phyloP scores from a whole-genome alignment of 1,284 basidiomycete species.

The Cutaneotrichosporon dermatis region DNA sequence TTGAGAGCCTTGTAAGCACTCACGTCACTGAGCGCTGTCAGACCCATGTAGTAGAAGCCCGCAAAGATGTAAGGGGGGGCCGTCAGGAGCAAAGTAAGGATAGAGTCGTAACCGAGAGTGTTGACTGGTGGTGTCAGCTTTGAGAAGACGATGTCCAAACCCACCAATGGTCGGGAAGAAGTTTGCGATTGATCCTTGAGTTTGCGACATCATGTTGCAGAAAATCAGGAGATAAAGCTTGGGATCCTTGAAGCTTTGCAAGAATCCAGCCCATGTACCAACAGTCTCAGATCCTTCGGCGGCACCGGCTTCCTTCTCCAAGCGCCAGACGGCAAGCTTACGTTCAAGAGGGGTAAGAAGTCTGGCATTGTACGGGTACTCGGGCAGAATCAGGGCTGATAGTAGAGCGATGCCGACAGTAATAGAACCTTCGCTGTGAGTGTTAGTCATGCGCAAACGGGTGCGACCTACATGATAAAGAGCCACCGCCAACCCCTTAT shows the following conservation, averaged over 20 bases:
- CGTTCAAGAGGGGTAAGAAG: conserved; percentile 34
- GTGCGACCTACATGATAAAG: conserved; percentile 16
- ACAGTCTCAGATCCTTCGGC: conserved; percentile 35
- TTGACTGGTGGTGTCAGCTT: conserved; percentile 16
- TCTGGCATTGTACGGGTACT: conserved; percentile 31
- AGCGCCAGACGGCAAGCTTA: conserved; percentile 33
- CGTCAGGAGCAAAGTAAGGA: conserved; percentile 42
- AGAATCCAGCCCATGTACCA: conserved; percentile 26
- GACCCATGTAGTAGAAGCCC: conserved; percentile 15
- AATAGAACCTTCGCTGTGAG: background rate
- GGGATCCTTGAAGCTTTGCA: conserved; percentile 33
- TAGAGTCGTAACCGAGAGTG: conserved; percentile 41
- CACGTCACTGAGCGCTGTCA: conserved; percentile 1
- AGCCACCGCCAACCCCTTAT: conserved; percentile 39
- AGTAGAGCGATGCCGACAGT: conserved; percentile 11
- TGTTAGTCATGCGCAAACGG: background rate
- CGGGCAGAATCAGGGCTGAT: conserved; percentile 36
- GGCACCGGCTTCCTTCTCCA: conserved; percentile 37
- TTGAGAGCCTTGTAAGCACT: background rate
- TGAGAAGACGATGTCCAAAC: no score
- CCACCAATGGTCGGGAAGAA: conserved; percentile 31
- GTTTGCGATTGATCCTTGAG: conserved; percentile 36
- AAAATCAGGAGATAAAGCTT: conserved; percentile 29
- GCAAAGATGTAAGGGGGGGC: conserved; percentile 45
- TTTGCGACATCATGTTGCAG: conserved; percentile 16